These are phyloP conservation scores for Talaromyces ruber DNA, from an alignment of 495 filamentous ascomycete species.

Conservation along the genomic window DNA sequence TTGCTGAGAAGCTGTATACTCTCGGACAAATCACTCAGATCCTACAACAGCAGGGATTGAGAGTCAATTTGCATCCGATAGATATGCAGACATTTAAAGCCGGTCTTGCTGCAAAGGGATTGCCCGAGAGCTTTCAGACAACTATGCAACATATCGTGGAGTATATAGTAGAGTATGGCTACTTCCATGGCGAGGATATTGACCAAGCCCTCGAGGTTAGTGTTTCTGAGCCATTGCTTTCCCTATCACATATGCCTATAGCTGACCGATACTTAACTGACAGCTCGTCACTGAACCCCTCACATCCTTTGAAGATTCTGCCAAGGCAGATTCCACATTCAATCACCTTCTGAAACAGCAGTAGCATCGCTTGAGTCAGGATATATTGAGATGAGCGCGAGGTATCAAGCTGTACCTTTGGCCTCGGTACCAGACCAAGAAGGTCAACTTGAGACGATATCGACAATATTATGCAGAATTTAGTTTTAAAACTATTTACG, in stretches of 20 bases:
- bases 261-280: neutral
- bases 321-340: neutral
- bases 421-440: no score
- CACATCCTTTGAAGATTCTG: neutral
- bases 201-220: neutral
- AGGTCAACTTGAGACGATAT: no score
- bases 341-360: neutral
- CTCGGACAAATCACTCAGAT: neutral
- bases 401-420: no score
- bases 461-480: no score
- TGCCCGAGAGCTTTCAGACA: neutral
- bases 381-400: no score
- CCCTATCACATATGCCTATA: neutral
- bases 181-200: neutral
- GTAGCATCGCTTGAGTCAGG: no score
- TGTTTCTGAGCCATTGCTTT: neutral
- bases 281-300: neutral
- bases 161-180: neutral
- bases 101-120: neutral
- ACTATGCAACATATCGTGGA: neutral
- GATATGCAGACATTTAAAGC: neutral
- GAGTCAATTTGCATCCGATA: neutral
- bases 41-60: neutral
- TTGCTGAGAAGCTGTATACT: constrained; percentile 2
- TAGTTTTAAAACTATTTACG: no score